phyloP scores from a whole-genome alignment of 371 early-diverging fungal species.

The Mucor mucedo region DNA sequence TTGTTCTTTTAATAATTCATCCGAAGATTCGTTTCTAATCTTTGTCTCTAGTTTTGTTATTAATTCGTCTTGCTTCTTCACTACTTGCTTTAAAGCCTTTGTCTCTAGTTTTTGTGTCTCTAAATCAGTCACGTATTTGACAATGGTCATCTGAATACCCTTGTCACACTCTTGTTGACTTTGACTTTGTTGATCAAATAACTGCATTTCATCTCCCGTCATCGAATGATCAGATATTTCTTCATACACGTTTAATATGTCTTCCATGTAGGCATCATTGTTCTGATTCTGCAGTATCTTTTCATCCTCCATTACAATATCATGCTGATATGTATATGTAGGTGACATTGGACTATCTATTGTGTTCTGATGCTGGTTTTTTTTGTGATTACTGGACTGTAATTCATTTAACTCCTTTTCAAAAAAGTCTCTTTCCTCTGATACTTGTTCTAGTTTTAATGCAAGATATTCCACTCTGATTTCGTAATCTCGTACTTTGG shows the following conservation, averaged over 20 bases:
- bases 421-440: slow-evolving; percentile 45
- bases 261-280: slow-evolving; percentile 37
- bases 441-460: slow-evolving; percentile 45
- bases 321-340: slow-evolving; percentile 13
- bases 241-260: slow-evolving; percentile 43
- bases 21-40: slow-evolving; percentile 1
- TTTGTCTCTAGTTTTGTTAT: slow-evolving; percentile 43
- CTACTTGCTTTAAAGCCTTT: slow-evolving; percentile 29
- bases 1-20: slow-evolving; percentile 33
- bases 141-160: slow-evolving; percentile 41
- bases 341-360: slow-evolving; percentile 10
- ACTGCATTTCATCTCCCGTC: slow-evolving; percentile 7
- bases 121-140: slow-evolving; percentile 38
- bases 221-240: slow-evolving; percentile 23
- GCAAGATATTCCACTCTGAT: slow-evolving; percentile 50
- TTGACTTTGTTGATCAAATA: slow-evolving; percentile 11
- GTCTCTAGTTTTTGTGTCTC: slow-evolving; percentile 38
- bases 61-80: slow-evolving; percentile 49
- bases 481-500: slow-evolving; percentile 51
- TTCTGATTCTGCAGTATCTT: slow-evolving; percentile 21
- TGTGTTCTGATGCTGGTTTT: neutral
- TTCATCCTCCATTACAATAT: slow-evolving; percentile 20
- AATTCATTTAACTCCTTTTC: slow-evolving; percentile 35
- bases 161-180: slow-evolving; percentile 31
- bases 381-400: slow-evolving; percentile 2